Evolutionary conservation across 345 rosid species (phyloP).

Genomic region (Citrus trifoliata): DNA sequence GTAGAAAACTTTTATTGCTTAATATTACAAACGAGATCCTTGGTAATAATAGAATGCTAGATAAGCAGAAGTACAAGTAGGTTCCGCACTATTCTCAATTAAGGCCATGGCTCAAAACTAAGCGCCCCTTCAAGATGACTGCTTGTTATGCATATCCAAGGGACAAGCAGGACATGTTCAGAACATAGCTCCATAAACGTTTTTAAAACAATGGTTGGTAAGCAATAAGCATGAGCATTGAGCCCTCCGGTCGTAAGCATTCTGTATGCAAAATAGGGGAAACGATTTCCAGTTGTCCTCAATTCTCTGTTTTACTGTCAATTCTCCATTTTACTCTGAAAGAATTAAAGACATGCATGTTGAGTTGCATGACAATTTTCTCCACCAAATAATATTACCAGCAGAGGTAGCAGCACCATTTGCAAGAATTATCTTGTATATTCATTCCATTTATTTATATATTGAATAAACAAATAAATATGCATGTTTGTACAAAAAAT

Average conservation of each 20-base stretch:
- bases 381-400: not conserved
- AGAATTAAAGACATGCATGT: not conserved
- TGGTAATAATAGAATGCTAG: not conserved
- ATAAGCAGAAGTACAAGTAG: not conserved
- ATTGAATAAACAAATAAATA: slow-evolving; percentile 18
- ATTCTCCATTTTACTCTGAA: not conserved
- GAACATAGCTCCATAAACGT: not conserved
- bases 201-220: not conserved
- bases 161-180: not conserved
- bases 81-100: not conserved
- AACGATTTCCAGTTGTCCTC: not conserved
- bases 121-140: not conserved
- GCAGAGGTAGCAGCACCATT: not conserved
- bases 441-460: slow-evolving; percentile 13
- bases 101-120: not conserved
- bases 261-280: not conserved
- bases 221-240: not conserved
- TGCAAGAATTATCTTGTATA: not conserved
- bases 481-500: slow-evolving; percentile 37
- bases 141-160: not conserved
- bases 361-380: not conserved
- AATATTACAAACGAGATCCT: not conserved
- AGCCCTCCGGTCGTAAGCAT: not conserved
- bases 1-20: not conserved
- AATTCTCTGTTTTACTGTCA: not conserved